Conservation (phyloP, 2,329 filamentous ascomycete species). For the Alternaria longipes region DNA sequence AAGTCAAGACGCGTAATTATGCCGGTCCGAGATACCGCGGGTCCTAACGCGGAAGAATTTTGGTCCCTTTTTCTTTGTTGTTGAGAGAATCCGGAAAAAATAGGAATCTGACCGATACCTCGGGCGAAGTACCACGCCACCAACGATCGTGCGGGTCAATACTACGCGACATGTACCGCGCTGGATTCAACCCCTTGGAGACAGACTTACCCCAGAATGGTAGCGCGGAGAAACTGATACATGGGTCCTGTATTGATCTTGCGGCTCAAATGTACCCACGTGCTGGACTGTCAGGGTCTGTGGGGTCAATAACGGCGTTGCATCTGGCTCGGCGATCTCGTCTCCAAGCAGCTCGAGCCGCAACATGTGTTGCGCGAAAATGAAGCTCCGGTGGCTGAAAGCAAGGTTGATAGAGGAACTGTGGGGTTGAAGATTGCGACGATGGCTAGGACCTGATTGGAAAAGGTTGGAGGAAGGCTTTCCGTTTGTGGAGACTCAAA, state of each 20-base stretch:
- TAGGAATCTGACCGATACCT: slow-evolving; percentile 11
- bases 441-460: not conserved
- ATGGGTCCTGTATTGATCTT: not conserved
- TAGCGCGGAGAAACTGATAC: not conserved
- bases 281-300: not conserved
- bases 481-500: not conserved
- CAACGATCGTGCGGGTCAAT: slow-evolving; percentile 9
- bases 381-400: slow-evolving; percentile 10
- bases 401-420: not conserved
- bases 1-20: slow-evolving; percentile 4
- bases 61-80: not conserved
- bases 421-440: not conserved
- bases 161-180: slow-evolving; percentile 14
- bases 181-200: not conserved
- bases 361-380: slow-evolving; percentile 1
- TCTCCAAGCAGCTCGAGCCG: not conserved
- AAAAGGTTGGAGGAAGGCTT: slow-evolving; percentile 3
- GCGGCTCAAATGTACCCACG: slow-evolving; percentile 5
- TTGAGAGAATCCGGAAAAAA: slow-evolving; percentile 6
- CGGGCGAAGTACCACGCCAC: slow-evolving; percentile 19
- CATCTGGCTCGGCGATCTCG: slow-evolving; percentile 6
- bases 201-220: not conserved
- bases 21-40: slow-evolving; percentile 1
- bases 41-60: slow-evolving; percentile 6
- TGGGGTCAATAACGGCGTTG: not conserved